phyloP scores from a whole-genome alignment of 1,284 basidiomycete genomes.

The Ustilago loliicola region DNA sequence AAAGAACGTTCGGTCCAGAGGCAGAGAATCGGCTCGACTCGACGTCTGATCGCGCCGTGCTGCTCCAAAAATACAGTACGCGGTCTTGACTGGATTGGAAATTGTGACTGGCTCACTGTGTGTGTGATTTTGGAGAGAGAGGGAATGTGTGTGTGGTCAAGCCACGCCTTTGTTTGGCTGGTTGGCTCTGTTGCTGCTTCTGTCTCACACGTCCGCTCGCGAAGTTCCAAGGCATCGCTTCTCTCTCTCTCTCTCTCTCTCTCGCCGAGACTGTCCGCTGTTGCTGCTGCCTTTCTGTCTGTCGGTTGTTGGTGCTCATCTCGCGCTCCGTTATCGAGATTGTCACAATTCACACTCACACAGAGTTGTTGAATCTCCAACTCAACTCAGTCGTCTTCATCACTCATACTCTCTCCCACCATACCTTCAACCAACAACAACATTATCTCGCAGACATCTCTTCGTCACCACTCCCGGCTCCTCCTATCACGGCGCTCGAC shows the following conservation, averaged over 20 bases:
- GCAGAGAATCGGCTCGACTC: not conserved
- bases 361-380: conserved; percentile 7
- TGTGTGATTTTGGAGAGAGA: not conserved
- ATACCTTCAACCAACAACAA: not conserved
- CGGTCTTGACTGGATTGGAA: not conserved
- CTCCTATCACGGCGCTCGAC: not conserved
- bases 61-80: conserved; percentile 11
- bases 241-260: conserved; percentile 2
- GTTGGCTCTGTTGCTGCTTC: conserved; percentile 13
- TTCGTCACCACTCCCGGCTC: not conserved
- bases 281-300: not conserved
- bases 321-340: conserved; percentile 24
- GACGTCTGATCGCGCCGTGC: conserved; percentile 34
- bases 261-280: no score
- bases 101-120: conserved; percentile 6
- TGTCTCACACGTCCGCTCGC: conserved; percentile 7
- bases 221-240: conserved; percentile 12
- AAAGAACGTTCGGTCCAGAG: conserved; percentile 21
- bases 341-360: conserved; percentile 11
- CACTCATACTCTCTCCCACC: not conserved
- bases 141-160: not conserved
- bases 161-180: conserved; percentile 6
- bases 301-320: conserved; percentile 10
- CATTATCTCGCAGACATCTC: not conserved
- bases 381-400: not conserved